Conservation (phyloP, 2,329 filamentous ascomycete genomes). For the Fusarium neocosmosporiellum region DNA sequence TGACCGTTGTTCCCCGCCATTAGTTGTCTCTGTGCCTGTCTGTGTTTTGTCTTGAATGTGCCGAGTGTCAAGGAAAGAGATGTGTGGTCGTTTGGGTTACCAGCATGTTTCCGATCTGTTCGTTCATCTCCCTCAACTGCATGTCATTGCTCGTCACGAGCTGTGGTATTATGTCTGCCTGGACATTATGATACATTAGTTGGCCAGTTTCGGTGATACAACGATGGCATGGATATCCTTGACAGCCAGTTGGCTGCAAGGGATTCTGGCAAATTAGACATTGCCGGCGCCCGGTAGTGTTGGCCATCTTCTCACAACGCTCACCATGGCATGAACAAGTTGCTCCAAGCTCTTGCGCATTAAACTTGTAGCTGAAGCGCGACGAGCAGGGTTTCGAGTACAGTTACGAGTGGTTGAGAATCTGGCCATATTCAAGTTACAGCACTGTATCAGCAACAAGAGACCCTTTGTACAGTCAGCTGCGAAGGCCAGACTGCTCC, state of each 20-base stretch:
- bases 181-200: background rate
- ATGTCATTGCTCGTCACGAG: background rate
- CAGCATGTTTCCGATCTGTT: background rate
- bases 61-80: background rate
- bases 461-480: background rate
- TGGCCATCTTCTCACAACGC: background rate
- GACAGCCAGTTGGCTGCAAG: background rate
- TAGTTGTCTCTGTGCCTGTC: background rate
- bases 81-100: background rate
- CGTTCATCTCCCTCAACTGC: background rate
- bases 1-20: slow-evolving; percentile 49
- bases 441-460: background rate
- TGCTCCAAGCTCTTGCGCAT: background rate
- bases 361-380: background rate
- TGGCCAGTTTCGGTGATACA: background rate
- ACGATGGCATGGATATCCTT: background rate
- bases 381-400: slow-evolving; percentile 1
- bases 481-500: background rate
- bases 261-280: background rate
- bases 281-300: background rate
- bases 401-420: background rate
- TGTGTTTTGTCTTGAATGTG: background rate
- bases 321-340: background rate
- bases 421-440: background rate
- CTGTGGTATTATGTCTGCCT: background rate